Conservation (phyloP, 2,329 filamentous ascomycete genomes). For the Aspergillus alliaceus region DNA sequence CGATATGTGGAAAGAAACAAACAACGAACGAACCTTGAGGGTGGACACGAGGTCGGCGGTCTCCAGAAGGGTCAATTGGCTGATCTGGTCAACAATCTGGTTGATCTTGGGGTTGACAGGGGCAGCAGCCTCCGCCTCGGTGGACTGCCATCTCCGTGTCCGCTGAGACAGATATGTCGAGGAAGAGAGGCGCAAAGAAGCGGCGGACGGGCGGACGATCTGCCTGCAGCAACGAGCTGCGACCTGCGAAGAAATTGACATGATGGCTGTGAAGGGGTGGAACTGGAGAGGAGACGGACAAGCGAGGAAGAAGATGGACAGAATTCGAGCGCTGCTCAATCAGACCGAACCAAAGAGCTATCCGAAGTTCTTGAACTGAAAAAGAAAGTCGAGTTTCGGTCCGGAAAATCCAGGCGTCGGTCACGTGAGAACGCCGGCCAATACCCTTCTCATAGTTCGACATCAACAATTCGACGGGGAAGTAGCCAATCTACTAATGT, state of each 20-base stretch:
- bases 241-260: slow-evolving; percentile 42
- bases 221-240: slow-evolving; percentile 46
- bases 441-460: too few species aligned
- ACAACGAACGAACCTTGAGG: slow-evolving; percentile 71
- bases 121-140: slow-evolving; percentile 60
- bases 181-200: slow-evolving; percentile 40
- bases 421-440: slow-evolving; percentile 26
- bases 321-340: slow-evolving; percentile 6
- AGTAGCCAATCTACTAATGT: neutral
- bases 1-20: neutral
- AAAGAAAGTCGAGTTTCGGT: slow-evolving; percentile 31
- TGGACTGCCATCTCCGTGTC: slow-evolving; percentile 81
- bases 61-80: slow-evolving; percentile 94
- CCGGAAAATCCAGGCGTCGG: slow-evolving; percentile 32
- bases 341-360: slow-evolving; percentile 10
- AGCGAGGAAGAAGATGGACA: neutral
- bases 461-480: too few species aligned
- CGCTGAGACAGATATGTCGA: slow-evolving; percentile 41
- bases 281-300: neutral
- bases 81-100: slow-evolving; percentile 96
- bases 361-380: slow-evolving; percentile 14
- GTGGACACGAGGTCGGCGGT: slow-evolving; percentile 92
- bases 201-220: slow-evolving; percentile 40
- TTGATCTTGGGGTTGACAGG: slow-evolving; percentile 84
- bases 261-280: slow-evolving; percentile 22